Base-by-base conservation (phyloP, 208 protist genomes). In the Wallacemonas rigidus region DNA sequence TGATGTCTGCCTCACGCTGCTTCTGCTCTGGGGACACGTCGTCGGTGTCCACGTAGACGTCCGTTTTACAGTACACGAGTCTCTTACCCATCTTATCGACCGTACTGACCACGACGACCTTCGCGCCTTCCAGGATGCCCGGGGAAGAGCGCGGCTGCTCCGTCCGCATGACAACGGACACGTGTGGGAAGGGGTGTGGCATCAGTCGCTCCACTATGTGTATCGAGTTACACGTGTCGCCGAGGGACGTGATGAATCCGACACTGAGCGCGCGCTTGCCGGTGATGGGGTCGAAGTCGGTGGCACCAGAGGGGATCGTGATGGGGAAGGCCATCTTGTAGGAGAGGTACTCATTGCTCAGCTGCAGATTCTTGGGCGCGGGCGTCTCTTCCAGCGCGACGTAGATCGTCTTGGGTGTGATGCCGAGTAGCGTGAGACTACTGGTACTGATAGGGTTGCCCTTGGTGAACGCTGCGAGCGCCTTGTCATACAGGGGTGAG, bases 41-140 rank as follows among this genome's bases (percentile, higher is more conserved):
- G 6, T 61, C 61, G 45, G 51, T 43, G 14, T 76, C 72, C 50
- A 62, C 39, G 70, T 74, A 77, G 50, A 79, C 65, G 44, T 90
- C 75, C 5, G 87, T 81, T 63, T 81, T 81, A 74, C 83, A 86
- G 71, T 87, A 95, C 44, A 82, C 83, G 39, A 95, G 55, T n/a
- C 85, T 76, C 65, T 88, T 90, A 6, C 90, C 88, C 36, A 92
- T 72, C 74, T 91, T 91, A 60, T 92, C 86, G 40, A 92, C 84
- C 6, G 70, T 76, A 67, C 78, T 88, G 35, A 93, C 76, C 47
- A 95, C 54, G 26, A 92, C 73, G 8, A 86, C 44, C 48, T 69
- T 72, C 36, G 89, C 85, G 14, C 83, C 87, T 44, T 77, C 77
- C 7, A 36, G 51, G 39, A 93, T 72, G 7, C 60, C 60, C 4